These are phyloP conservation scores for Nemania sp. DNA, from an alignment of 2,329 filamentous ascomycete species.

Conservation along the genomic window DNA sequence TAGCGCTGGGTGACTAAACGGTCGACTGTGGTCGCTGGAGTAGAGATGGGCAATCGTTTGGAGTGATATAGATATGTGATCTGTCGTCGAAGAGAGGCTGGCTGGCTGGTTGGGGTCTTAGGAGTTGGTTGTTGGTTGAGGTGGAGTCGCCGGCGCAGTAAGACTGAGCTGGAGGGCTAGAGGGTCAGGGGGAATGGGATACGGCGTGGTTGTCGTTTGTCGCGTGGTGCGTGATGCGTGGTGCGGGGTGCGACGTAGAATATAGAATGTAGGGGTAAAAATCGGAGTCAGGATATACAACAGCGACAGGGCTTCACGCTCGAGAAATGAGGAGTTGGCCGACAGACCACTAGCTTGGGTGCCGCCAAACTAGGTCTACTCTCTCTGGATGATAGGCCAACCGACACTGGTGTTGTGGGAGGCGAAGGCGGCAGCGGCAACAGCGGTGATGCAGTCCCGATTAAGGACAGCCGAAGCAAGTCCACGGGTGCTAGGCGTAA, in stretches of 20 bases:
- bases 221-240: conserved; percentile 33
- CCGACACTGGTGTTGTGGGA: conserved; percentile 8
- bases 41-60: not conserved
- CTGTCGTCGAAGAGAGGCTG: conserved; percentile 15
- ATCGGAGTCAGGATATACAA: not conserved
- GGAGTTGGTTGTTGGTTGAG: conserved; percentile 4
- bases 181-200: conserved; percentile 6
- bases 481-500: not conserved
- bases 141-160: conserved; percentile 24
- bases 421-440: conserved; percentile 1
- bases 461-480: conserved; percentile 4
- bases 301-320: conserved; percentile 13
- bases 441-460: conserved; percentile 28
- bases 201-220: conserved; percentile 13
- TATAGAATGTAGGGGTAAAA: conserved; percentile 11
- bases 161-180: conserved; percentile 14
- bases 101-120: conserved; percentile 5
- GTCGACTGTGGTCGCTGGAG: not conserved
- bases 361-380: conserved; percentile 10
- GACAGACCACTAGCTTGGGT: not conserved
- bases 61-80: not conserved
- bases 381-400: not conserved
- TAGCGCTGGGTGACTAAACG: not conserved
- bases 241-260: conserved; percentile 28
- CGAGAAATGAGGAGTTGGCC: conserved; percentile 14